Conservation (phyloP, 768 basidiomycete species). For the Trametes gibbosa region DNA sequence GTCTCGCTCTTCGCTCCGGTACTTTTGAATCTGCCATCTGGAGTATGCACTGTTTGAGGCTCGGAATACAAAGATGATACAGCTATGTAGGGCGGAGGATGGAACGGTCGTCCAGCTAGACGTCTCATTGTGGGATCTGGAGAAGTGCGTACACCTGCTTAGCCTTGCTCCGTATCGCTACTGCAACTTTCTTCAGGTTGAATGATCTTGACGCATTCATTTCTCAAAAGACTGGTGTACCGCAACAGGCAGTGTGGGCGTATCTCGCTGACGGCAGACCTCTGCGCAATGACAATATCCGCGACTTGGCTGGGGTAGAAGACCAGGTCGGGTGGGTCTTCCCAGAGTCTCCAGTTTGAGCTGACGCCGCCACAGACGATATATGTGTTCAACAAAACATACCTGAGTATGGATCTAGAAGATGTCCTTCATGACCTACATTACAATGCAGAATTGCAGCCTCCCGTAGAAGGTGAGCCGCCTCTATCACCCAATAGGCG, state of each 20-base stretch:
- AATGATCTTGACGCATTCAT: constrained; percentile 72
- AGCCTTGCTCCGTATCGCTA: neutral
- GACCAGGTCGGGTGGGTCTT: constrained; percentile 56
- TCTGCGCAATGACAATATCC: constrained; percentile 64
- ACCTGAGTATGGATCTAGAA: constrained; percentile 66
- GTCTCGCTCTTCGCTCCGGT: neutral
- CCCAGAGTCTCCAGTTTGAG: neutral
- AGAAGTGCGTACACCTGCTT: constrained; percentile 48
- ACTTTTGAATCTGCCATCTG: neutral
- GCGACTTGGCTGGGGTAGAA: constrained; percentile 70
- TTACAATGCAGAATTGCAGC: constrained; percentile 59
- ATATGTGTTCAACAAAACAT: constrained; percentile 82
- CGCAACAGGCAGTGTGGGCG: constrained; percentile 66
- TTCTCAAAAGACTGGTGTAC: constrained; percentile 67
- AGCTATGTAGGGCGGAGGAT: constrained; percentile 42
- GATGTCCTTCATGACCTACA: constrained; percentile 64
- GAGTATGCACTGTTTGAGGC: neutral
- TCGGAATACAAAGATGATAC: constrained; percentile 30
- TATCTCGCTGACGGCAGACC: constrained; percentile 81
- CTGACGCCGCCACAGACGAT: constrained; percentile 47
- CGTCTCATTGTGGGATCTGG: constrained; percentile 71
- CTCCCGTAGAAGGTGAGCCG: constrained; percentile 64
- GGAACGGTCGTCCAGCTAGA: constrained; percentile 48
- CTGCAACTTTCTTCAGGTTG: constrained; percentile 36
- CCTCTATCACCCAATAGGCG: too few relatives aligned